phyloP scores from a whole-genome alignment of 169 alveolate genomes.

The Eimeria brunetti region DNA sequence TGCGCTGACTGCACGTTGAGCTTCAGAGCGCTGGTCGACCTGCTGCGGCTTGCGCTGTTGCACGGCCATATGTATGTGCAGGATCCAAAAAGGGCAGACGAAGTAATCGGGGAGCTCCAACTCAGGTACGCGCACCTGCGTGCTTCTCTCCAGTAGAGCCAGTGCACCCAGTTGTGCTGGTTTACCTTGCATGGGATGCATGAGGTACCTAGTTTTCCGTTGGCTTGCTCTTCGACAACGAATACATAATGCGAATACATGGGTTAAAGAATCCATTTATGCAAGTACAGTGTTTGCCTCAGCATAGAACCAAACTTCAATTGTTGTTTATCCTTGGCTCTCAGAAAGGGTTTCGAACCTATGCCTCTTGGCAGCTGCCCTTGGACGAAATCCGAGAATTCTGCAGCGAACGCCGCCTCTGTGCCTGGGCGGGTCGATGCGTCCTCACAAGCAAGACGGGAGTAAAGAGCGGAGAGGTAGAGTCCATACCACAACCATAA shows the following conservation, averaged over 20 bases:
- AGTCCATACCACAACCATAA: not conserved
- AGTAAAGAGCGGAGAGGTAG: constrained; percentile 68
- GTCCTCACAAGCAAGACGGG: constrained; percentile 13
- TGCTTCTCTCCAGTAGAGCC: not conserved
- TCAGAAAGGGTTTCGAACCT: constrained; percentile 25
- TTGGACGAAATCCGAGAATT: constrained; percentile 71
- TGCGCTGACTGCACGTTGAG: not conserved
- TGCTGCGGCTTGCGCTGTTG: not conserved
- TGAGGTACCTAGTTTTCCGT: not conserved
- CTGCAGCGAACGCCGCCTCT: constrained; percentile 47
- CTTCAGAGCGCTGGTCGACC: not conserved
- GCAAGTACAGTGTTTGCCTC: not conserved
- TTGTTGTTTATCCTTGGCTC: not conserved
- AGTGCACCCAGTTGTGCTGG: not conserved
- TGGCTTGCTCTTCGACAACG: not conserved
- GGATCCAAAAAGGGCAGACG: not conserved
- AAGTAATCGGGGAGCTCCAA: not conserved
- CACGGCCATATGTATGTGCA: not conserved
- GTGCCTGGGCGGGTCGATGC: constrained; percentile 76
- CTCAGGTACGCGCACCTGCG: not conserved
- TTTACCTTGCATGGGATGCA: not conserved
- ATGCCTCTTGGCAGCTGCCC: constrained; percentile 71
- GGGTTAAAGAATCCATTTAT: no score
- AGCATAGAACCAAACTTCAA: not conserved
- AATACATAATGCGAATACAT: not conserved